A percentile compares a stretch with the other conserved stretches of the same genome.
phyloP scores from a whole-genome alignment of 2,329 filamentous ascomycete genomes.

The Pyrenochaeta sp. region DNA sequence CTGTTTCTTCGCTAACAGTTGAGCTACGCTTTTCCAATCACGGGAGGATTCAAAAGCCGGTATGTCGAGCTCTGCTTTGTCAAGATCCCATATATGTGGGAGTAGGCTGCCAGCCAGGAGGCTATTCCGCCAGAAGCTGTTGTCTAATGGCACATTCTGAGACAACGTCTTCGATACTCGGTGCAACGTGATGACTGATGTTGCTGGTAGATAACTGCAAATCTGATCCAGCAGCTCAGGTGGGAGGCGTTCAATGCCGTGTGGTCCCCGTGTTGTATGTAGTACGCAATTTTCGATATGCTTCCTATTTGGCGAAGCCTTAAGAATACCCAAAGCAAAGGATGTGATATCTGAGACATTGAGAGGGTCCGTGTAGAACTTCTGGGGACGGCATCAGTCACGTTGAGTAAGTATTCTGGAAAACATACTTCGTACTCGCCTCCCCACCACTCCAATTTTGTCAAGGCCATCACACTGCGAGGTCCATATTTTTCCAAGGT shows the following conservation, averaged over 20 bases:
- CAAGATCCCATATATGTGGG: constrained; percentile 37
- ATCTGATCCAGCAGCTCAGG: constrained; percentile 29
- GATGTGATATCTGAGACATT: constrained; percentile 12
- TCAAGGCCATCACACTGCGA: constrained; percentile 28
- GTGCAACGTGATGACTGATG: constrained; percentile 27
- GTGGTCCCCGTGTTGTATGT: constrained; percentile 1
- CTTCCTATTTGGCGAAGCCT: constrained; percentile 11
- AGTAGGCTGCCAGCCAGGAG: constrained; percentile 30
- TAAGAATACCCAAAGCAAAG: constrained; percentile 20
- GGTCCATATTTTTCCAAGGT: constrained; percentile 20
- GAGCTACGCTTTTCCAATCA: constrained; percentile 29
- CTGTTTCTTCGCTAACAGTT: constrained; percentile 23
- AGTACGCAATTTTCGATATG: neutral
- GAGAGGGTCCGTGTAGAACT: constrained; percentile 33
- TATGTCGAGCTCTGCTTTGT: constrained; percentile 4
- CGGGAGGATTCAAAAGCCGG: constrained; percentile 3
- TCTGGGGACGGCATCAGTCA: constrained; percentile 19
- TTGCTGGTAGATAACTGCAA: constrained; percentile 20
- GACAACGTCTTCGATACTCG: constrained; percentile 28
- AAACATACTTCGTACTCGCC: constrained; percentile 31
- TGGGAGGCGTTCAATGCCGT: constrained; percentile 25
- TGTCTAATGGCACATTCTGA: constrained; percentile 26
- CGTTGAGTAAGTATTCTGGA: neutral
- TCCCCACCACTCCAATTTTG: constrained; percentile 35
- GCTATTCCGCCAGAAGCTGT: constrained; percentile 35